A percentile compares a stretch with the other conserved stretches of the same genome.
Evolutionary conservation across 2,329 filamentous ascomycete genomes (phyloP).

Genomic region (Hymenoscyphus albidus): DNA sequence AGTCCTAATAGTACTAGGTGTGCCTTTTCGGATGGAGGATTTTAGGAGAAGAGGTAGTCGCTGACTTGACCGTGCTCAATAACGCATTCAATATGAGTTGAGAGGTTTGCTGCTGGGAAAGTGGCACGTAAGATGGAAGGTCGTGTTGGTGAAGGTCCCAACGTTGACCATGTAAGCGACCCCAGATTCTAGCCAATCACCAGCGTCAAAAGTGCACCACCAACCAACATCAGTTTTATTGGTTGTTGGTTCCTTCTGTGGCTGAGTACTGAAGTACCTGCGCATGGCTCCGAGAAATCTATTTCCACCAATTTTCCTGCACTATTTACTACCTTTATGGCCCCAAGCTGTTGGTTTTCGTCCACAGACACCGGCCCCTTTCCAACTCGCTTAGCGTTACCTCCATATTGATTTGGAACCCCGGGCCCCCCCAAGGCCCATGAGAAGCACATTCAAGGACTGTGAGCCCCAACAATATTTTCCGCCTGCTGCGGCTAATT

Average conservation of each 20-base stretch:
- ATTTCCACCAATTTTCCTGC: background rate
- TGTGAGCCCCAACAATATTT: too few species aligned
- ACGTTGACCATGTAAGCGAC: background rate
- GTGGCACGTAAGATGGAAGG: background rate
- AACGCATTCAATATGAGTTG: too few species aligned
- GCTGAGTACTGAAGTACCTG: background rate
- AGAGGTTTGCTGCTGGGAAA: background rate
- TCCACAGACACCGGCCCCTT: background rate
- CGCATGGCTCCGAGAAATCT: background rate
- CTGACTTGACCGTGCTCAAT: too few species aligned
- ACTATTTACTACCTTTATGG: background rate
- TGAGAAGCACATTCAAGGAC: background rate
- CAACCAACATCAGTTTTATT: too few species aligned
- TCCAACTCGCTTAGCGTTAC: background rate
- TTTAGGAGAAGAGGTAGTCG: too few species aligned
- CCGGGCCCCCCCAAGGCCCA: too few species aligned
- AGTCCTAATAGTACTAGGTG: too few species aligned
- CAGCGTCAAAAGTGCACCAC: too few species aligned
- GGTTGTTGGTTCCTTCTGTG: background rate
- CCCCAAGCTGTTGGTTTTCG: background rate
- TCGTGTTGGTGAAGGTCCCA: background rate
- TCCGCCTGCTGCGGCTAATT: too few species aligned
- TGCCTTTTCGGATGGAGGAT: too few species aligned
- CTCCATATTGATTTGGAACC: too few species aligned
- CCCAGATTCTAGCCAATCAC: too few species aligned